Base-by-base conservation (phyloP, 148 eudicot species). In the Euryodendron excelsum region DNA sequence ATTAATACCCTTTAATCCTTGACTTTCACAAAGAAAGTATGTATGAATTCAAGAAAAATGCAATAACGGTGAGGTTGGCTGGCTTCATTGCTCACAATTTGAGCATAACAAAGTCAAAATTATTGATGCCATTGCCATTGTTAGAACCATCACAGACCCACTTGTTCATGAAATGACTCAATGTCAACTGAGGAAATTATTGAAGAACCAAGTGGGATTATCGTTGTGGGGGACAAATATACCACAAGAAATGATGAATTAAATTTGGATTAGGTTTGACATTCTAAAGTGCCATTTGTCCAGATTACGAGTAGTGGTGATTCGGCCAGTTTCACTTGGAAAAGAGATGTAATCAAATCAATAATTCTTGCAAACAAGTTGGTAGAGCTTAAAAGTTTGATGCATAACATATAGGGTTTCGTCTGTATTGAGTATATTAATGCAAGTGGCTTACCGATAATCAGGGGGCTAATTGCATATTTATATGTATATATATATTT, bases 131-230 rank as follows among this genome's bases (percentile, higher is more conserved):
- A 25, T 31, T 25, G 15, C 36, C 15, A 20, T 13, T 18, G 27
- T 58, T 58, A 21, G 27, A 0, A 21, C 13, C 33, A 28, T 28
- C 27, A 47, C 27, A 47, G 37, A 8, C 18, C 56, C 58, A 70
- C 74, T 70, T 47, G 74, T 70, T 28, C 12, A 69, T 69, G 55
- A 28, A 25, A 47, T 47, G 58, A 70, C 74, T 70, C 74, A 27
- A 69, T 70, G 72, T 13, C 72, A 69, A 69, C 72, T 69, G n/a
- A 41, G 30, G 53, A 41, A 69, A 44, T 23, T 44, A 41, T 41
- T 69, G 14, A 21, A 37, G 28, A 10, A 13, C 0, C 25, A 12
- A 44, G 72, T 68, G 50, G 48, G 17, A 13, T 67, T 37, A 0
- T n/a, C n/a, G n/a, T n/a, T 13, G 61, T 58, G 61, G 55, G 30